Percentiles rank a stretch among this genome's conserved stretches.
Evolutionary conservation across 2,329 filamentous ascomycete genomes (phyloP).

Genomic region (Penicillium paneum): DNA sequence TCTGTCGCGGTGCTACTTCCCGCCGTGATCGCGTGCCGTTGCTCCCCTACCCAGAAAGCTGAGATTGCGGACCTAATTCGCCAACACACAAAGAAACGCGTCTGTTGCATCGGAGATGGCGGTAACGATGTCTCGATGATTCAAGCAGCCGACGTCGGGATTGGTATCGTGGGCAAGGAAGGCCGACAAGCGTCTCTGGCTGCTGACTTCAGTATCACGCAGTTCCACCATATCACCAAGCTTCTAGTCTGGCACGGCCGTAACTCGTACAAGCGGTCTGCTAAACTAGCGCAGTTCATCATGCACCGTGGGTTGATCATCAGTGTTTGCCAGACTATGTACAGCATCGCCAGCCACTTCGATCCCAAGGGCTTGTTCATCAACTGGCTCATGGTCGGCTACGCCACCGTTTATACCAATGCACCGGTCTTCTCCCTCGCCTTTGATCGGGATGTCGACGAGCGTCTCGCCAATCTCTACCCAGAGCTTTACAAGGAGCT

Average conservation of each 20-base stretch:
- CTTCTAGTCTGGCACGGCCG: constrained; percentile 98
- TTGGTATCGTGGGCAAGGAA: constrained; percentile 97
- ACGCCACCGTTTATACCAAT: constrained; percentile 94
- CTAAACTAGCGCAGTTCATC: constrained; percentile 95
- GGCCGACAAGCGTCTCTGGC: constrained; percentile 91
- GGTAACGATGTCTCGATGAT: constrained; percentile 99
- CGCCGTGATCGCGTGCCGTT: constrained; percentile 91
- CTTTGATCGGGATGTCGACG: constrained; percentile 91
- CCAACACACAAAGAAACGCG: constrained; percentile 85
- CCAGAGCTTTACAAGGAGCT: constrained; percentile 97
- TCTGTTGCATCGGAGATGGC: constrained; percentile 96
- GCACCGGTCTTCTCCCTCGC: constrained; percentile 89
- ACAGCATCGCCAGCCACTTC: constrained; percentile 87
- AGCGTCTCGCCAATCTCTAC: constrained; percentile 88
- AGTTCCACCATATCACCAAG: constrained; percentile 93
- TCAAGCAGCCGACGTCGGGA: constrained; percentile 94
- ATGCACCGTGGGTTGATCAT: constrained; percentile 97
- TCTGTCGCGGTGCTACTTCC: constrained; percentile 82
- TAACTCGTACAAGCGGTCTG: constrained; percentile 93
- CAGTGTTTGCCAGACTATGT: constrained; percentile 93
- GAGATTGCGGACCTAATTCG: constrained; percentile 90
- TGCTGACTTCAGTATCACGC: constrained; percentile 93
- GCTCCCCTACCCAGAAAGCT: constrained; percentile 94
- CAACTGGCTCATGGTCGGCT: constrained; percentile 95
- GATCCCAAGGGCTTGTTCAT: constrained; percentile 93